Base-by-base conservation (phyloP, 2,329 filamentous ascomycete genomes). In the Xylariaceae sp. region DNA sequence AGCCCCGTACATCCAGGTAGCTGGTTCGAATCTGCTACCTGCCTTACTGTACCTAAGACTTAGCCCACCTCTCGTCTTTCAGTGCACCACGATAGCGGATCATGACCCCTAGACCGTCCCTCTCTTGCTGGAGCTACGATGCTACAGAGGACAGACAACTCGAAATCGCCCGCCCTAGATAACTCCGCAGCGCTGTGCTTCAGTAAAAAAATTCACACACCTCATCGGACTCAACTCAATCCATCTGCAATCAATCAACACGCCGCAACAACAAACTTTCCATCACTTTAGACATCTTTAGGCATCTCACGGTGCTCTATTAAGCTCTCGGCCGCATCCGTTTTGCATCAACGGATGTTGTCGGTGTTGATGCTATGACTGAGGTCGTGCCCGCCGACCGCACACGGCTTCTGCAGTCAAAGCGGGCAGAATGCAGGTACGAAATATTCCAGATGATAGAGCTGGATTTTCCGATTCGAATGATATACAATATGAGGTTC, bases 261-360 rank as follows among this genome's bases (percentile, higher is more conserved):
- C 63, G 67, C 59, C 71, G 64, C 72, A 65, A 73, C 72, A 60
- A 69, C 66, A 63, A 65, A 68, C 47, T 68, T 77, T 76, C 61
- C 72, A 77, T 77, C 75, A 45, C 59, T 56, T 61, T 56, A 66
- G 61, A 70, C 58, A 55, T 54, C 61, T 42, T 60, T 52, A 67
- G 66, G 58, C 73, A 72, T 74, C 74, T 75, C 68, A 49, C 53
- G 56, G 58, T 57, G 62, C 62, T 66, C 68, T 67, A 70, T 74
- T 74, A 69, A 77, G 65, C 61, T 67, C 69, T 64, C 65, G 67
- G 66, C 67, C 68, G 70, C 81, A 79, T 84, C 78, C 79, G 80
- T 84, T 86, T 85, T 80, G 72, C 70, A 76, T 72, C 72, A 79
- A 86, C 84, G 84, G 83, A 87, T 87, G 84, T 86, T 82, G 83